Base-by-base conservation (phyloP, 192 early-diverging fungal species). In the Diversispora epigaea region DNA sequence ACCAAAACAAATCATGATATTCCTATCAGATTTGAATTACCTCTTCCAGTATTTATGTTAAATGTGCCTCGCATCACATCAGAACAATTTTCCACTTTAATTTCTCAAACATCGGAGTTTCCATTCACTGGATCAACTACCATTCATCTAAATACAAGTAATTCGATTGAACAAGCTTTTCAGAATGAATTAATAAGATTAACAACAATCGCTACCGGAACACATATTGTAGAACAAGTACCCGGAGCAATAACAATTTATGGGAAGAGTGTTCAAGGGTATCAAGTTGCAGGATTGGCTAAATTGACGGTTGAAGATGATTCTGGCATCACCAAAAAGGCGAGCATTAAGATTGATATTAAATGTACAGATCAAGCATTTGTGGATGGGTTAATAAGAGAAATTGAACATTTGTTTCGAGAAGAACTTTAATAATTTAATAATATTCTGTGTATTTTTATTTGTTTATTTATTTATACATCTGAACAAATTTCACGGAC, bases 191-290 rank as follows among this genome's bases (percentile, higher is more conserved):
- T 87, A 10, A 84, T 84, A 58, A 77, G 77, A 70, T 76, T 89
- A 12, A 82, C 84, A 4, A 52, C 68, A 45, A 54, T 76, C 15
- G 68, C 81, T 1, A 87, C 82, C 3, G 82, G 87, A 5, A 75
- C 85, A 6, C 85, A 85, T 66, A 77, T 90, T 14, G 88, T 90
- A 6, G 86, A 90, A 52, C 77, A 84, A 21, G 82, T 88, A 12
- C 83, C 84, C 39, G 83, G 84, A 7, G 88, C 87, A 0, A 87
- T 86, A 6, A 86, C 87, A 11, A 81, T 90, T 45, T 90, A 88
- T 76, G 88, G 86, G 15, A 81, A 80, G 55, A 85, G 80, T 41
- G 84, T 84, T 41, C 84, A 88, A 56, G 86, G 83, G 6, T 81
- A 81, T 58, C 84, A 87, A 66, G 77, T 87, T 21, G 88, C 86